These are phyloP conservation scores for Scutellaria baicalensis DNA, from an alignment of 257 asterid species.

Conservation along the genomic window DNA sequence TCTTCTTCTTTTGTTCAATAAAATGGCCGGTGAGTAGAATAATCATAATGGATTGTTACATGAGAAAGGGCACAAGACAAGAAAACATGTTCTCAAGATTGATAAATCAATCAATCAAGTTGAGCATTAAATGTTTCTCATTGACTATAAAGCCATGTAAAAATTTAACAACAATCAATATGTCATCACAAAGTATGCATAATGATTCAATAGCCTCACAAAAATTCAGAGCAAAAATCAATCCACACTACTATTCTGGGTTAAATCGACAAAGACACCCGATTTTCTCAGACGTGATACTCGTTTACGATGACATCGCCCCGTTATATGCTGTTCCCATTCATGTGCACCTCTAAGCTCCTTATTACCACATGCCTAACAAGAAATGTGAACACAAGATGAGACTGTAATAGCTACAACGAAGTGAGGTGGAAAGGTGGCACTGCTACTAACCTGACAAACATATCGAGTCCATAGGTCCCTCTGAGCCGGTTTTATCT, in stretches of 20 bases:
- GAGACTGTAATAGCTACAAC: not conserved
- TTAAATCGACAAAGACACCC: constrained; percentile 3
- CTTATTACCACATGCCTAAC: constrained; percentile 73
- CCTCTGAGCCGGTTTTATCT: constrained; percentile 27
- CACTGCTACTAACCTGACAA: constrained; percentile 51
- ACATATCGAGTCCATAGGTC: constrained; percentile 72
- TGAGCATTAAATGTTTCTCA: not conserved
- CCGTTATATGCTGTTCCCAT: constrained; percentile 84
- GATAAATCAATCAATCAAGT: not conserved
- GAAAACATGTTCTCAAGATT: not conserved
- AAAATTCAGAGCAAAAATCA: not conserved
- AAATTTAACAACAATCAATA: not conserved
- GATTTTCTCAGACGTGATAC: constrained; percentile 45
- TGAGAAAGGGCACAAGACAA: not conserved
- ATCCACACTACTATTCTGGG: not conserved
- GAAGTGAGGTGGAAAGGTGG: not conserved
- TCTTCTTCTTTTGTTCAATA: not conserved
- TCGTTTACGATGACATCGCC: constrained; percentile 78
- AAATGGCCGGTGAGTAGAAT: not conserved
- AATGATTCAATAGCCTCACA: not conserved
- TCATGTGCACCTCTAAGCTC: constrained; percentile 88
- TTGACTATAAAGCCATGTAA: not conserved
- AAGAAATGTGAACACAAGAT: not conserved
- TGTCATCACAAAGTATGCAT: not conserved
- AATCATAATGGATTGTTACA: not conserved